A percentile compares a stretch with the other conserved stretches of the same genome.
phyloP scores from a whole-genome alignment of 2,329 filamentous ascomycete genomes.

The Dothiorella sarmentorum region DNA sequence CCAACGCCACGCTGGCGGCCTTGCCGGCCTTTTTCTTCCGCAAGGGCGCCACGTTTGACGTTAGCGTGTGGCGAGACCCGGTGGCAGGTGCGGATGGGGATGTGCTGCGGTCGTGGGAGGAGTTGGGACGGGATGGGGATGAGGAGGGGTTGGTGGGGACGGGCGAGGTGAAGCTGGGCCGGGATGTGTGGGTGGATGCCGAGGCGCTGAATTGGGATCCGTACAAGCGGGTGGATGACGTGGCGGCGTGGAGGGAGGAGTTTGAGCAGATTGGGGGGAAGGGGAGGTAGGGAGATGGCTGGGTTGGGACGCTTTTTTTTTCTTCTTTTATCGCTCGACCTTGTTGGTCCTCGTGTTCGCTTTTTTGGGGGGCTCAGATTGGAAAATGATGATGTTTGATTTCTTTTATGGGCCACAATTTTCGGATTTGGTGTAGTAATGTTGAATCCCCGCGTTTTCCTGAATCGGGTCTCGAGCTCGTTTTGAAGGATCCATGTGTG shows the following conservation, averaged over 20 bases:
- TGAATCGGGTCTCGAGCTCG: too few relatives aligned
- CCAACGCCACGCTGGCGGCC: conserved; percentile 21
- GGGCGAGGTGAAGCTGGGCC: background rate
- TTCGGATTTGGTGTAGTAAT: too few relatives aligned
- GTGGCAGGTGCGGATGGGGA: background rate
- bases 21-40: conserved; percentile 1
- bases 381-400: too few relatives aligned
- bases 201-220: conserved; percentile 12
- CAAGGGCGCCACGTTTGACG: background rate
- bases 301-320: too few relatives aligned
- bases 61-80: background rate
- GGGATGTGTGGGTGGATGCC: background rate
- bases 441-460: too few relatives aligned
- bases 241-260: conserved; percentile 5
- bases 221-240: background rate
- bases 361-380: too few relatives aligned
- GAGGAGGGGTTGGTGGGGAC: background rate
- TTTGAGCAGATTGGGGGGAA: background rate
- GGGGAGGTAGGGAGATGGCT: background rate
- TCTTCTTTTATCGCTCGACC: too few relatives aligned
- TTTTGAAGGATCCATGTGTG: too few relatives aligned
- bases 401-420: too few relatives aligned
- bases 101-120: background rate
- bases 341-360: too few relatives aligned
- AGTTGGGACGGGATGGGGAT: background rate